Evolutionary conservation across 805 yeast genomes (phyloP).

Genomic region (Monosporozyma servazzii): DNA sequence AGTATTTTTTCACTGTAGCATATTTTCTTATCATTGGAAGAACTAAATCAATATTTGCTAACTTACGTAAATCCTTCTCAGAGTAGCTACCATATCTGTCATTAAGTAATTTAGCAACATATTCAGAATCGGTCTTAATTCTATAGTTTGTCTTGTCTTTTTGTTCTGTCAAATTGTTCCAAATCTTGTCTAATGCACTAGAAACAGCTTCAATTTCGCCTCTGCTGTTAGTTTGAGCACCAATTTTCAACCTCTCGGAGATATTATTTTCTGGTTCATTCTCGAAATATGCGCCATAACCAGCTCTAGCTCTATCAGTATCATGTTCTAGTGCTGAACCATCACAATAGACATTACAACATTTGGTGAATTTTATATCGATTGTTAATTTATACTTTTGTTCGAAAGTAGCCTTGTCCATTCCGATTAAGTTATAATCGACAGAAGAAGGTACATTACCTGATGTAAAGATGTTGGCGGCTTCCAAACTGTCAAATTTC

Average conservation of each 20-base stretch:
- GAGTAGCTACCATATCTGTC: conserved; percentile 44
- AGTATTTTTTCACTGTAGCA: conserved; percentile 32
- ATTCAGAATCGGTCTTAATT: conserved; percentile 65
- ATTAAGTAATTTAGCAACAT: conserved; percentile 47
- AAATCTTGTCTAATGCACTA: conserved; percentile 42
- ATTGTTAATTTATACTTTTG: conserved; percentile 3
- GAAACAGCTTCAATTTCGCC: conserved; percentile 69
- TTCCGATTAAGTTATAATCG: conserved; percentile 19
- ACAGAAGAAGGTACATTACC: conserved; percentile 10
- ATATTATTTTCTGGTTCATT: conserved; percentile 40
- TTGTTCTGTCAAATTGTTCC: conserved; percentile 16
- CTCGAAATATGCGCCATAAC: conserved; percentile 73
- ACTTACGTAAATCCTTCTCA: conserved; percentile 35
- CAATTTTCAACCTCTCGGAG: conserved; percentile 40
- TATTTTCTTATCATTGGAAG: conserved; percentile 36
- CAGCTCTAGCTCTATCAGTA: conserved; percentile 32
- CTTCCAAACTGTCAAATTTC: conserved; percentile 31
- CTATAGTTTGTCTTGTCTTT: conserved; percentile 24
- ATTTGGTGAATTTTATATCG: conserved; percentile 3
- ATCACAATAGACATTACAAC: conserved; percentile 50
- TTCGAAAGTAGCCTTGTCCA: conserved; percentile 8
- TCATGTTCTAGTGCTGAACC: conserved; percentile 70
- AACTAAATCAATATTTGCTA: conserved; percentile 25
- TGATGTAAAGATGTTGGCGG: conserved; percentile 29
- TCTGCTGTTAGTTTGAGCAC: conserved; percentile 61